These are phyloP conservation scores for Cyclanthera cordifolia DNA, from an alignment of 306 rosid species.

Conservation along the genomic window DNA sequence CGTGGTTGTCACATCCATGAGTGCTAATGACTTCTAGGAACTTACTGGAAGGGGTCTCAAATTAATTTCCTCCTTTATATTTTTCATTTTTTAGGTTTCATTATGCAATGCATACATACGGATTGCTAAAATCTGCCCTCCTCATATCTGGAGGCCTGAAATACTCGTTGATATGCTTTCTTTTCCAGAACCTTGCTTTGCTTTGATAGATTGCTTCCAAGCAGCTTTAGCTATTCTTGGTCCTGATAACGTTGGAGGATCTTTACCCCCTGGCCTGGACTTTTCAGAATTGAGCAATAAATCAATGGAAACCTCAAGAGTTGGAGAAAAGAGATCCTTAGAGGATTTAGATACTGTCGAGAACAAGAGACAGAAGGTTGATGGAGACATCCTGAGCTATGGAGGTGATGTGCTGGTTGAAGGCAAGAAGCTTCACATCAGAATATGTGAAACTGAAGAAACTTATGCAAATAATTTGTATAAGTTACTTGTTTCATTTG, in stretches of 20 bases:
- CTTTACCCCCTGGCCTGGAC: constrained; percentile 15
- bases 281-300: constrained; percentile 23
- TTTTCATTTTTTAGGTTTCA: constrained; percentile 46
- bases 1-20: constrained; percentile 14
- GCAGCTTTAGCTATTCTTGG: constrained; percentile 62
- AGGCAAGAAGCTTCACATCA: constrained; percentile 26
- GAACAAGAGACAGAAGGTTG: constrained; percentile 49
- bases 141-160: constrained; percentile 83
- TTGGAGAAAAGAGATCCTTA: constrained; percentile 63
- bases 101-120: constrained; percentile 64
- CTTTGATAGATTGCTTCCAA: constrained; percentile 63
- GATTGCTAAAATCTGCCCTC: constrained; percentile 62
- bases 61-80: constrained; percentile 3
- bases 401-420: constrained; percentile 32
- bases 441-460: constrained; percentile 37
- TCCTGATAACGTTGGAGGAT: constrained; percentile 49
- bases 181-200: constrained; percentile 47
- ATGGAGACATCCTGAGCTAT: constrained; percentile 33
- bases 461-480: constrained; percentile 53
- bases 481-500: constrained; percentile 40
- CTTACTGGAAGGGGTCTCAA: constrained; percentile 23
- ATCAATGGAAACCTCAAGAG: constrained; percentile 30
- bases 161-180: constrained; percentile 46
- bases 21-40: constrained; percentile 18
- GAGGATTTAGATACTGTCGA: constrained; percentile 32